Base-by-base conservation (phyloP, 2,329 filamentous ascomycete species). In the Graphilbum ipis-grandicollis region DNA sequence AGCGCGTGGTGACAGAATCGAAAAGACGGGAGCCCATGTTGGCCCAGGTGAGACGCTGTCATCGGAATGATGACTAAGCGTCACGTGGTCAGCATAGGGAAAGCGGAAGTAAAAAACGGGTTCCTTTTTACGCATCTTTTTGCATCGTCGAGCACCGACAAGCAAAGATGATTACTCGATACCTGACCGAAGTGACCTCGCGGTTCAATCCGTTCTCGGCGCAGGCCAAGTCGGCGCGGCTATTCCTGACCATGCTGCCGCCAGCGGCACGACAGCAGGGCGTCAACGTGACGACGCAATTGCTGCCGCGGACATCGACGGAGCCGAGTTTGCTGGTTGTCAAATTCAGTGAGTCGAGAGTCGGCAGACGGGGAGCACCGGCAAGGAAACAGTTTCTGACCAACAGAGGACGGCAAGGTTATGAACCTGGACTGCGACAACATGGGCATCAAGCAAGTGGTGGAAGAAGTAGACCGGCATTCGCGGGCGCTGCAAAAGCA, bases 191-290 rank as follows among this genome's bases (percentile, higher is more conserved):
- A 55, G 75, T 96, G 50, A 75, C 70, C 50, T 79, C 84, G 46
- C 75, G 74, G 55, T 94, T 96, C 74, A 93, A 93, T 60, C 88
- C 90, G 29, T 96, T 96, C 70, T 79, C 75, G 21, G 60, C 69
- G 19, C 67, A 70, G 54, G 76, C 83, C 43, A 85, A 84, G 52
- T 79, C 86, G 19, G 86, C 84, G 29, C 78, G 90, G 31, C 68
- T 93, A 36, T 90, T 96, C 58, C 81, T 96, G 47, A 79, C 82
- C 23, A 68, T 80, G 44, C 73, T 98, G 23, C 84, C 88, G 9
- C 72, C 85, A 31, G 75, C 78, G 50, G 85, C 85, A 41, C 75
- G 85, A 38, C 60, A 66, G 39, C 68, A 64, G 37, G 74, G 71
- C 45, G 83, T 93, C 65, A 71, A 75, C 50, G 79, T 96, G 51